Evolutionary conservation across 257 asterid species (phyloP), one percentile per base, ranked within the genome.

Genomic region (Buddleja alternifolia): DNA sequence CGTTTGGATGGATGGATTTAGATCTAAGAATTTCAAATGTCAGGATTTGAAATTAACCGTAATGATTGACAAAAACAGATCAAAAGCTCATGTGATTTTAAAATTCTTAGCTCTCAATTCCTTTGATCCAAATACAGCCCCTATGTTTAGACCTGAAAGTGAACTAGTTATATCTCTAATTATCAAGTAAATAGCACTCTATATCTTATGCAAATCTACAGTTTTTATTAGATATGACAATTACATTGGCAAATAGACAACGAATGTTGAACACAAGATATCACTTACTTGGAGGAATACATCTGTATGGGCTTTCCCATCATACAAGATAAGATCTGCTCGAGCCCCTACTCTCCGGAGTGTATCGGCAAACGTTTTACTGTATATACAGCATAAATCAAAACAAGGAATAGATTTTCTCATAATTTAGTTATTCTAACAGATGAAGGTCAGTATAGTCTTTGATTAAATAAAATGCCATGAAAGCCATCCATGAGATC

Each of bases 221-320:
- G 59, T 8, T 15, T n/a, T 17, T 29, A 29, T 29, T 29, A 20
- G 57, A 55, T 24, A 54, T 40, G 24, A 55, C 8, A 14, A 17
- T 36, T 8, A 52, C 1, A 24, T 25, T 48, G 39, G 20, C 24
- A 64, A 58, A 52, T 10, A 34, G 50, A 34, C 21, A 16, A 23
- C 8, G 14, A 40, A 21, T 32, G 1, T 5, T 32, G 48, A 62
- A 51, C 41, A 74, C 20, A 44, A 44, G 29, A 55, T 17, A 71
- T 61, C 51, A 41, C 84, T 81, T 73, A 90, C 99, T 74, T 94
- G 99, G 68, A 94, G 86, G 84, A 94, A 94, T 61, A 94, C 72
- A 85, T 94, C 99, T 12, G 97, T 89, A 77, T 91, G 99, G 54
- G 96, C 86, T 82, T 91, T 94, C 63, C 97, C 99, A 2, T 88